Evolutionary conservation across 2,329 filamentous ascomycete genomes (phyloP).

Genomic region (Ascochyta fabae): DNA sequence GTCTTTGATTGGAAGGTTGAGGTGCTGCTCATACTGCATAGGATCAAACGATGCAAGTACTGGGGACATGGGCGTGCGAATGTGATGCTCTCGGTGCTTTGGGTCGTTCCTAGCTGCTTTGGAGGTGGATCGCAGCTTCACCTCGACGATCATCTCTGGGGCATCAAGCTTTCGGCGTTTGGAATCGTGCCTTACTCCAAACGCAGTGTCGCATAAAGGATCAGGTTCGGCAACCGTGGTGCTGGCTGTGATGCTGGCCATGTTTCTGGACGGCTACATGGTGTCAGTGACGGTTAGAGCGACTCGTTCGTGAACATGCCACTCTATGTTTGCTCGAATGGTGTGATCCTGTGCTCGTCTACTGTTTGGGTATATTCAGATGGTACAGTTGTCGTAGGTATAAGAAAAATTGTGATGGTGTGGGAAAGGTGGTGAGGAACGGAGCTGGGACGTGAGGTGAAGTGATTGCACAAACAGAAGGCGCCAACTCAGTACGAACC

Average conservation of each 20-base stretch:
- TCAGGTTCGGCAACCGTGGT: background rate
- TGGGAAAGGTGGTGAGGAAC: background rate
- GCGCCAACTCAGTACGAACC: too few relatives aligned
- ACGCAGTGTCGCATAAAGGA: background rate
- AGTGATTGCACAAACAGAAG: background rate
- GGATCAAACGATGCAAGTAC: background rate
- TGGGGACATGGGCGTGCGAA: background rate
- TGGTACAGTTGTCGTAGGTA: too few relatives aligned
- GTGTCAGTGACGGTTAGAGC: background rate
- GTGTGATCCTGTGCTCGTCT: too few relatives aligned
- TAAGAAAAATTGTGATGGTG: too few relatives aligned
- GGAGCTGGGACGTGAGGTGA: background rate
- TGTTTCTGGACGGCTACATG: background rate
- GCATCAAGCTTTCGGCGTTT: background rate
- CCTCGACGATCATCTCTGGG: background rate
- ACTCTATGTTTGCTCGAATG: too few relatives aligned
- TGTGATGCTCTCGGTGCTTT: background rate
- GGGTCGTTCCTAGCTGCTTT: background rate
- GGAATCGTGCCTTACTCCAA: background rate
- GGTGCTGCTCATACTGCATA: background rate
- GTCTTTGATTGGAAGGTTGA: background rate
- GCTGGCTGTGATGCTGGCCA: background rate
- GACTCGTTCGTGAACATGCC: background rate
- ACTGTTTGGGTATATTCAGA: too few relatives aligned
- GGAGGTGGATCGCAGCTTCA: background rate